Evolutionary conservation across 2,329 filamentous ascomycete species (phyloP).

Genomic region (Cladophialophora carrionii): DNA sequence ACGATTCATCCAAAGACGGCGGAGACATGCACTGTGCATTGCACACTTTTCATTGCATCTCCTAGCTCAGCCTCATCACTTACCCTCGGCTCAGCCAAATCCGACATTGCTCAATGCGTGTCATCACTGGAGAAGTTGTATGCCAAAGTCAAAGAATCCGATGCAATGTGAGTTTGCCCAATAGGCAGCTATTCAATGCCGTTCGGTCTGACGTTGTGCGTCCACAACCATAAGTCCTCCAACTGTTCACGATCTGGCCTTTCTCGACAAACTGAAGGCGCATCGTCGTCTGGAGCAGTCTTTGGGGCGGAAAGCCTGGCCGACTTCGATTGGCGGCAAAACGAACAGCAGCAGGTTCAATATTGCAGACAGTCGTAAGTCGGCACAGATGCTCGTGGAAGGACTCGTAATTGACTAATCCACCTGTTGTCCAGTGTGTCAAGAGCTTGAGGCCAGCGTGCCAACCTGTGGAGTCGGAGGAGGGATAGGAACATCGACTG

Average conservation of each 20-base stretch:
- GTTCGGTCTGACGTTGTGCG: not conserved
- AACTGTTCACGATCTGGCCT: not conserved
- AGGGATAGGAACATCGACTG: not conserved
- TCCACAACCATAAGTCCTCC: not conserved
- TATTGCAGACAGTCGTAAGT: not conserved
- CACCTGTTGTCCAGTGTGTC: not conserved
- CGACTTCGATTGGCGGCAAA: not conserved
- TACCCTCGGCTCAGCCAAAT: not conserved
- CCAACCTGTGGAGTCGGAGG: not conserved
- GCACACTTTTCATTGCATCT: not conserved
- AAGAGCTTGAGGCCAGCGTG: not conserved
- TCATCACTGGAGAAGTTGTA: not conserved
- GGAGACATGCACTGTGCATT: not conserved
- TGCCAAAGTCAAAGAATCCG: not conserved
- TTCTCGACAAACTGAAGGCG: not conserved
- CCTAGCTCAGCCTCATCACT: not conserved
- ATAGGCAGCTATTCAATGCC: not conserved
- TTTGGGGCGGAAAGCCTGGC: not conserved
- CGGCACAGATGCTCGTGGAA: too few species aligned
- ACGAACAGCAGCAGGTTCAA: not conserved
- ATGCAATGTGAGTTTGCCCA: not conserved
- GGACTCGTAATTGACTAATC: not conserved
- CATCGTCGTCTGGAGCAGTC: not conserved
- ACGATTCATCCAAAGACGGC: not conserved
- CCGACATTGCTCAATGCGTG: not conserved